These are phyloP conservation scores for Melampsora americana DNA, from an alignment of 1,284 basidiomycete species.

Conservation along the genomic window DNA sequence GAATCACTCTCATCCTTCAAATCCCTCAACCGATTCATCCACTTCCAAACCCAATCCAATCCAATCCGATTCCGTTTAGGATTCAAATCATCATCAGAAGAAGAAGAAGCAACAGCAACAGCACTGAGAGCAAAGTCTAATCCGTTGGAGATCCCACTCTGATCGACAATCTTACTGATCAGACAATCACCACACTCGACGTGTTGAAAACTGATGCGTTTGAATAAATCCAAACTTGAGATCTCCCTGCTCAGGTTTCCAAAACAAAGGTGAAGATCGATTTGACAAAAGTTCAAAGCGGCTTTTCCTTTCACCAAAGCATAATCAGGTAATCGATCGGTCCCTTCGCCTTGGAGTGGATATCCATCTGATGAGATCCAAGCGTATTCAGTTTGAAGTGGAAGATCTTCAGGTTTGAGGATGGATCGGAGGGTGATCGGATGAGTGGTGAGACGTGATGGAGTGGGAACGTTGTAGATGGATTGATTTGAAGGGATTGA, in stretches of 20 bases:
- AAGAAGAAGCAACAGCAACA: background rate
- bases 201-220: conserved; percentile 3
- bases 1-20: background rate
- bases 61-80: too few species aligned
- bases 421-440: background rate
- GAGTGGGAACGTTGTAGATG: background rate
- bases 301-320: background rate
- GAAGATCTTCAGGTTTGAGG: background rate
- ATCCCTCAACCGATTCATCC: too few species aligned
- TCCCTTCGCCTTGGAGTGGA: background rate
- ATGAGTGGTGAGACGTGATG: background rate
- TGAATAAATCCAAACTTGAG: background rate
- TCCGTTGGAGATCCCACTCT: background rate
- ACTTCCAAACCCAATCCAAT: background rate
- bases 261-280: conserved; percentile 16
- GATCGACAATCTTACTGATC: background rate
- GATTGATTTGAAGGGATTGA: background rate
- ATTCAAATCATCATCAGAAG: too few species aligned
- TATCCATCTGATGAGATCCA: conserved; percentile 36
- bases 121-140: background rate
- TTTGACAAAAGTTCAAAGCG: conserved; percentile 14
- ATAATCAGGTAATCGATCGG: background rate
- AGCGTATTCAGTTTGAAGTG: conserved; percentile 9
- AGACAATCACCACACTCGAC: conserved; percentile 35
- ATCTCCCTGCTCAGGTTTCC: background rate